Evolutionary conservation across 2,329 filamentous ascomycete species (phyloP).

Genomic region (Pseudocercospora cruenta): DNA sequence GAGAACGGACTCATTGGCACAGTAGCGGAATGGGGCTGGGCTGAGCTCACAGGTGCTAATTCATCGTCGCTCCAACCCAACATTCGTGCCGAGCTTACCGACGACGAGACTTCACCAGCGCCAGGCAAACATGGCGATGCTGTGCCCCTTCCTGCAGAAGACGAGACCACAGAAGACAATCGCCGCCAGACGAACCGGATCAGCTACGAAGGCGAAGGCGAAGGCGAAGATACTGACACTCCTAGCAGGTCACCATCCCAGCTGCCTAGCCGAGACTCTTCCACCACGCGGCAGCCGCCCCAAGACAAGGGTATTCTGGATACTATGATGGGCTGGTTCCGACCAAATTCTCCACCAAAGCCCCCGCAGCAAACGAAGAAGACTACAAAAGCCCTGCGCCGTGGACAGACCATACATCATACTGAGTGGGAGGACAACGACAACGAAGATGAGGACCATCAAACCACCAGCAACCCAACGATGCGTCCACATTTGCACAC

Average conservation of each 20-base stretch:
- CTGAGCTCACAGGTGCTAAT: slow-evolving; percentile 77
- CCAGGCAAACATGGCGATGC: slow-evolving; percentile 34
- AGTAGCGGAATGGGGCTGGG: slow-evolving; percentile 91
- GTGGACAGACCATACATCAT: slow-evolving; percentile 72
- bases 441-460: slow-evolving; percentile 23
- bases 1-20: slow-evolving; percentile 93
- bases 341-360: slow-evolving; percentile 62
- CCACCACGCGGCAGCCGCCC: slow-evolving; percentile 3
- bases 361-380: slow-evolving; percentile 37
- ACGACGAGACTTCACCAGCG: slow-evolving; percentile 33
- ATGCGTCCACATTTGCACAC: slow-evolving; percentile 35
- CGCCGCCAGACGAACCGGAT: slow-evolving; percentile 30
- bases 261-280: slow-evolving; percentile 11
- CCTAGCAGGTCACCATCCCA: slow-evolving; percentile 28
- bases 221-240: slow-evolving; percentile 38
- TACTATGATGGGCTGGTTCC: slow-evolving; percentile 74
- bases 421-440: slow-evolving; percentile 39
- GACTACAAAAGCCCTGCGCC: slow-evolving; percentile 43
- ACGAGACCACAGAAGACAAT: slow-evolving; percentile 67
- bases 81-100: slow-evolving; percentile 27
- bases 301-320: slow-evolving; percentile 45
- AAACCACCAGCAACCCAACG: slow-evolving; percentile 37
- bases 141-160: slow-evolving; percentile 71
- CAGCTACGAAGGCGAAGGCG: slow-evolving; percentile 58
- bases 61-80: slow-evolving; percentile 56